Conservation (phyloP, 805 yeast genomes). For the Maudiozyma serrabonitensis region DNA sequence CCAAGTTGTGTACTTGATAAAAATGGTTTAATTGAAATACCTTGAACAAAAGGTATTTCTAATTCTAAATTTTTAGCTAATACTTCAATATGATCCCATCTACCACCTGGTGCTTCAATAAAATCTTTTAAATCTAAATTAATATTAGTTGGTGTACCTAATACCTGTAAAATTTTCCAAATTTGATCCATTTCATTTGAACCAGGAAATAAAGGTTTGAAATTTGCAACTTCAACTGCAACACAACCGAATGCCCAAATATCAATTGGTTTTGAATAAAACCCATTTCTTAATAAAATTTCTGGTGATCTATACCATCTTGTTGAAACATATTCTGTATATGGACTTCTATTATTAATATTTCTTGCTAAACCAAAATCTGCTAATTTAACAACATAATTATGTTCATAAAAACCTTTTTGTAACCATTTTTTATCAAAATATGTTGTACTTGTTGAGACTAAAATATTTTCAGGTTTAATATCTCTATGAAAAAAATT, state of each 20-base stretch:
- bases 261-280: constrained; percentile 62
- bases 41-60: constrained; percentile 45
- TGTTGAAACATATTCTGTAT: constrained; percentile 71
- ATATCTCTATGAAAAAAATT: constrained; percentile 71
- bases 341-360: constrained; percentile 41
- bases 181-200: constrained; percentile 69
- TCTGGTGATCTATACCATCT: constrained; percentile 86
- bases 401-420: constrained; percentile 23
- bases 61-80: constrained; percentile 49
- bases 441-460: constrained; percentile 47
- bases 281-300: constrained; percentile 52
- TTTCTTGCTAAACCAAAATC: constrained; percentile 74
- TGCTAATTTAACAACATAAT: constrained; percentile 61
- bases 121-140: constrained; percentile 7
- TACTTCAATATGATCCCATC: constrained; percentile 54
- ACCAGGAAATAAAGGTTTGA: constrained; percentile 80
- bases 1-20: constrained; percentile 37
- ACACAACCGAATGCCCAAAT: constrained; percentile 84
- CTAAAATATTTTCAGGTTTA: constrained; percentile 86
- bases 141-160: constrained; percentile 57
- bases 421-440: constrained; percentile 32
- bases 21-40: constrained; percentile 38
- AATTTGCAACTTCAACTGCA: constrained; percentile 61
- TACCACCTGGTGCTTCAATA: constrained; percentile 53
- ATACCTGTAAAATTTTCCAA: constrained; percentile 49